Conservation (phyloP, 2,329 filamentous ascomycete genomes). For the Arthrinium puccinioides region DNA sequence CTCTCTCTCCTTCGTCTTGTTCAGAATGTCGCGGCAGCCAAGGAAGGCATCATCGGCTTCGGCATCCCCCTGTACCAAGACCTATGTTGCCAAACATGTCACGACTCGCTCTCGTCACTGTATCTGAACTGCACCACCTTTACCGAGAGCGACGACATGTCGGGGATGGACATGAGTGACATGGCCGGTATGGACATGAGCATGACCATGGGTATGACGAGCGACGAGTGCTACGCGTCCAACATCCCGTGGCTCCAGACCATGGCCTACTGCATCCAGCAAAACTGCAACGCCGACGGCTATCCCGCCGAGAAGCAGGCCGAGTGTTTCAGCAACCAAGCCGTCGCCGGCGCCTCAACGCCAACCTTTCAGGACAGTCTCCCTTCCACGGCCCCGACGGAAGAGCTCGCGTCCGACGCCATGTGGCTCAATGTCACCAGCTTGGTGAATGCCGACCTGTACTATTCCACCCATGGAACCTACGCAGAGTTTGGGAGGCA, state of each 20-base stretch:
- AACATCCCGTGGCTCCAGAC: conserved; percentile 13
- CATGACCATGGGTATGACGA: conserved; percentile 12
- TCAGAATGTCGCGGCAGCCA: no score
- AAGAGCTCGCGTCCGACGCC: conserved; percentile 14
- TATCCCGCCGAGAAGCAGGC: conserved; percentile 16
- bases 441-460: conserved; percentile 19
- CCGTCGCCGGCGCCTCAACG: conserved; percentile 10
- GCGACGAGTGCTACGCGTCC: conserved; percentile 10
- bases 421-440: conserved; percentile 22
- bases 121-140: conserved; percentile 20
- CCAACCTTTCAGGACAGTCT: conserved; percentile 18
- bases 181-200: conserved; percentile 16
- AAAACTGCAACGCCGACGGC: conserved; percentile 8
- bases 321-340: conserved; percentile 18
- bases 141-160: conserved; percentile 2
- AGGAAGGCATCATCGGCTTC: conserved; percentile 18
- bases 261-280: conserved; percentile 13
- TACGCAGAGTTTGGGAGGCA: conserved; percentile 18
- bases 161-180: conserved; percentile 12
- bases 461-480: conserved; percentile 17
- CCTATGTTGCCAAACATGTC: conserved; percentile 18
- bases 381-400: conserved; percentile 10
- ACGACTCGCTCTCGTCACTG: conserved; percentile 16
- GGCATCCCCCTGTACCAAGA: conserved; percentile 20
- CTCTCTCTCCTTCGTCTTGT: no score